These are phyloP conservation scores for Termitomyces sp. DNA, from an alignment of 768 basidiomycete species.

Conservation along the genomic window DNA sequence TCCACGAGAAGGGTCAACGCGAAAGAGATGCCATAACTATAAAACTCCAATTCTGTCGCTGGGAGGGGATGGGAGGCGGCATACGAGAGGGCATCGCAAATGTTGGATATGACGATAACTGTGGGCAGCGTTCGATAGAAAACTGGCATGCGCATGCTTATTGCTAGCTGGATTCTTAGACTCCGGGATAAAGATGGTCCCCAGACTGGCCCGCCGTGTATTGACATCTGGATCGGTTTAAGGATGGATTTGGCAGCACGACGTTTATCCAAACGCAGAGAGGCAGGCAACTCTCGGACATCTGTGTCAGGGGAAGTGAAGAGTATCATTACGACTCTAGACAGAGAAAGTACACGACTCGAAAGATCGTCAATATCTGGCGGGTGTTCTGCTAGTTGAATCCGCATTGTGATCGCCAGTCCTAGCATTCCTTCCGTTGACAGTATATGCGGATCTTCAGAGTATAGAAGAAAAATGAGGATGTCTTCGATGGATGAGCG, in stretches of 20 bases:
- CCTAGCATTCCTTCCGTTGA: not conserved
- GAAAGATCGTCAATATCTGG: not conserved
- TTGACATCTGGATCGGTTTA: not conserved
- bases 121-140: not conserved
- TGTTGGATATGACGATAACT: not conserved
- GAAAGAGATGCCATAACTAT: not conserved
- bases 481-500: not conserved
- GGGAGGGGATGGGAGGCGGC: not conserved
- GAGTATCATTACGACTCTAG: not conserved
- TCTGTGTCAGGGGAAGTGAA: not conserved
- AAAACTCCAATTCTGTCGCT: not conserved
- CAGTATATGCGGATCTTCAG: not conserved
- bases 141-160: not conserved
- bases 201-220: not conserved
- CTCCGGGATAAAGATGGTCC: not conserved
- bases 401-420: not conserved
- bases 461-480: not conserved
- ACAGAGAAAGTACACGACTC: not conserved
- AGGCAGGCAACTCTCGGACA: not conserved
- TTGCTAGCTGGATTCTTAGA: not conserved
- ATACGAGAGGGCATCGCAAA: not conserved
- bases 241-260: not conserved
- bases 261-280: not conserved
- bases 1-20: not conserved
- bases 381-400: not conserved